A percentile compares a stretch with the other conserved stretches of the same genome.
These are phyloP conservation scores for Trichoderma gamsii DNA, from an alignment of 495 filamentous ascomycete species.

Conservation along the genomic window DNA sequence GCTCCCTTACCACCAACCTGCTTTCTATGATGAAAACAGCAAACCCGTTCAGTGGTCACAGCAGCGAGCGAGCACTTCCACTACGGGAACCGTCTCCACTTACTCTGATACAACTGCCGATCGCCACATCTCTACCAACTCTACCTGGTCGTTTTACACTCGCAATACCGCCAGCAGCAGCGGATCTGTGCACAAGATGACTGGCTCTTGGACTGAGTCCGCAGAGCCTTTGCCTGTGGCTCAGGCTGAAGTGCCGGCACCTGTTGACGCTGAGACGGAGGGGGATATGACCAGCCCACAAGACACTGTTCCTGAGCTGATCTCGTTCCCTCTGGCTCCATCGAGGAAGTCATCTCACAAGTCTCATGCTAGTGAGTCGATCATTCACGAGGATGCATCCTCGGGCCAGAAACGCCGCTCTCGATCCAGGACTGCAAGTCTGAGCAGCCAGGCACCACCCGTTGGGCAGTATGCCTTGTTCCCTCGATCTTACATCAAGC, in stretches of 20 bases:
- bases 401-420: constrained; percentile 23
- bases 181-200: constrained; percentile 12
- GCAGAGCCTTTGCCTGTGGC: constrained; percentile 4
- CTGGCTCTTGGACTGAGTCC: constrained; percentile 4
- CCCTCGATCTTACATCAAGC: constrained; percentile 19
- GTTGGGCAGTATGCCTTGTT: constrained; percentile 39
- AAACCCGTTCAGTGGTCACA: constrained; percentile 3
- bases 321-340: constrained; percentile 2
- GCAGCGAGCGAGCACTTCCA: constrained; percentile 15
- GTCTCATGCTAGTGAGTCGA: constrained; percentile 20
- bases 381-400: constrained; percentile 21
- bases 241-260: background rate
- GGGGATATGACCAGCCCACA: background rate
- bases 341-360: constrained; percentile 1
- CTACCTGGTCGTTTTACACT: constrained; percentile 37
- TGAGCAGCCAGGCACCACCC: constrained; percentile 33
- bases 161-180: constrained; percentile 38
- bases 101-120: constrained; percentile 30
- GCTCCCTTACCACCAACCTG: constrained; percentile 27
- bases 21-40: background rate
- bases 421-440: constrained; percentile 31
- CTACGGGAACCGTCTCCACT: constrained; percentile 10
- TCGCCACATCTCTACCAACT: constrained; percentile 40
- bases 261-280: background rate
- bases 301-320: constrained; percentile 12